Evolutionary conservation across 2,329 filamentous ascomycete species (phyloP), one percentile per base, ranked within the genome.

Genomic region (Fusarium sp.): DNA sequence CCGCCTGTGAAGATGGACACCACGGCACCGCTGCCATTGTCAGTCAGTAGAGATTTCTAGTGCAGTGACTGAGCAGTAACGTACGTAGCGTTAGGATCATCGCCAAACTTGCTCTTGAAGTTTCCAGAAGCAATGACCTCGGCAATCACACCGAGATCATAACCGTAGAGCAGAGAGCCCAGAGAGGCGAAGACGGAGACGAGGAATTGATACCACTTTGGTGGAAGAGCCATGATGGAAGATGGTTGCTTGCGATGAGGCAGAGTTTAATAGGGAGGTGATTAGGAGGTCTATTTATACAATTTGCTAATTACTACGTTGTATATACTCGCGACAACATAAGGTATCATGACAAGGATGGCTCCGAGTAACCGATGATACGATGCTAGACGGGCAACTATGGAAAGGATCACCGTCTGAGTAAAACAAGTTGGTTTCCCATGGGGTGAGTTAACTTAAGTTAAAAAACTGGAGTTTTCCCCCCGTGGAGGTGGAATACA

Each of bases 1-100:
- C 84, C 84, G 57, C 91, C 90, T 0, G 91, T 94, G 77, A 94
- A 94, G 60, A 93, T 84, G 2, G 90, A 91, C 4, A 94, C 91
- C 4, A 71, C 66, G 5, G 69, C 69, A 15, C 69, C 69, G 14
- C 58, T 63, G 1, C 0, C 17, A 1, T 11, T 4, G 14, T 40
- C 11, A 13, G 39, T 62, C 6, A 27, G 25, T 27, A n/a, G n/a
- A n/a, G n/a, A n/a, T n/a, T n/a, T n/a, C n/a, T n/a, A n/a, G n/a
- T n/a, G n/a, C n/a, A n/a, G n/a, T n/a, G n/a, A n/a, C n/a, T n/a
- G n/a, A n/a, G n/a, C n/a, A n/a, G n/a, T 27, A n/a, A 50, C 60
- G 3, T 58, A 63, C 60, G 60, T 71, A 8, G 37, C 47, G 43
- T 58, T 36, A 2, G 43, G 42, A 17, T 65, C 61, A 46, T 60